phyloP scores from a whole-genome alignment of 306 rosid species.

The Rosa chinensis region DNA sequence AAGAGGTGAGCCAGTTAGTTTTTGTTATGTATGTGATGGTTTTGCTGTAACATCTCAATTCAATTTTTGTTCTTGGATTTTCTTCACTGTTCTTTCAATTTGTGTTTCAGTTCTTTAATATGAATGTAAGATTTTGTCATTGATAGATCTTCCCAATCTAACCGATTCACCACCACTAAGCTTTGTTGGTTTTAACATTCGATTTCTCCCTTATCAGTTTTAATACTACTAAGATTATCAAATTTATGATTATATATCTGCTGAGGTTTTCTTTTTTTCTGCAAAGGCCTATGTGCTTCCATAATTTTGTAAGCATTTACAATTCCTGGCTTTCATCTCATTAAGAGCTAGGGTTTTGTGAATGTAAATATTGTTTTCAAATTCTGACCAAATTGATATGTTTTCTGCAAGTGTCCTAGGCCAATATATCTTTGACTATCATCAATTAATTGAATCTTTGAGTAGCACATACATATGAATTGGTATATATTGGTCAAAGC shows the following conservation, averaged over 20 bases:
- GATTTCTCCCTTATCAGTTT: background rate
- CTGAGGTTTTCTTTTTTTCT: background rate
- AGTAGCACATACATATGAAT: background rate
- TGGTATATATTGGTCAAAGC: slow-evolving; percentile 19
- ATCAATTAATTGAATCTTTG: slow-evolving; percentile 18
- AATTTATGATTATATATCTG: background rate
- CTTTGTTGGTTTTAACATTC: background rate
- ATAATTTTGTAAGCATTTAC: background rate
- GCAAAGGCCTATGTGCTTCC: background rate
- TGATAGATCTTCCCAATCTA: slow-evolving; percentile 6
- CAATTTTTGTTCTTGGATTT: slow-evolving; percentile 18
- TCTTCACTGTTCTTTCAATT: slow-evolving; percentile 17
- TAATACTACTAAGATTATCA: background rate
- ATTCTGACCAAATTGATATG: background rate
- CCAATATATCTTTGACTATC: background rate
- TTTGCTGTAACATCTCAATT: background rate
- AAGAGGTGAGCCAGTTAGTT: slow-evolving; percentile 51
- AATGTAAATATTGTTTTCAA: background rate
- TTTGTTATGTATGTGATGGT: background rate
- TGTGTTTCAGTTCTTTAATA: slow-evolving; percentile 1
- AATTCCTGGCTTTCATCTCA: background rate
- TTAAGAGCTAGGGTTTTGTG: background rate
- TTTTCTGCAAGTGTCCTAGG: background rate
- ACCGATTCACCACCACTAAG: background rate
- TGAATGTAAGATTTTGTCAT: slow-evolving; percentile 9